Percentiles rank a stretch among this genome's conserved stretches.
Evolutionary conservation across 2,329 filamentous ascomycete species (phyloP).

Genomic region (Chalaropsis thielavioides): DNA sequence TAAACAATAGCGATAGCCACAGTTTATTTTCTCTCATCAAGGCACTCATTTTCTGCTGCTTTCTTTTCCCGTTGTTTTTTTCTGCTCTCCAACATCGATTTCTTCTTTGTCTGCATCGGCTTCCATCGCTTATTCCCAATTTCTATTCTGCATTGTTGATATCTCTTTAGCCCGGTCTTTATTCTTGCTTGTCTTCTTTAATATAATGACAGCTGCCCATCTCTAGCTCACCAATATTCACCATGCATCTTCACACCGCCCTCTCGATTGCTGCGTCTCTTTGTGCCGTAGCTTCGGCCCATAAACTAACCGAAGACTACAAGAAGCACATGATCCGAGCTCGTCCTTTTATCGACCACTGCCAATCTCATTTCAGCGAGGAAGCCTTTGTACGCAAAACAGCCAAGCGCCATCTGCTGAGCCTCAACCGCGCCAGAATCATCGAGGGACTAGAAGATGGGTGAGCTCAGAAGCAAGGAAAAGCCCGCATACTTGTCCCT

Average conservation of each 20-base stretch:
- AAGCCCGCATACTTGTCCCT: not conserved
- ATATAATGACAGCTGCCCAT: not conserved
- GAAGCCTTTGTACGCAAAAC: conserved; percentile 11
- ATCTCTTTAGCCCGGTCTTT: not conserved
- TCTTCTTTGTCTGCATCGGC: not conserved
- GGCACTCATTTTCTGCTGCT: not conserved
- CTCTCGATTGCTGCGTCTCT: conserved; percentile 7
- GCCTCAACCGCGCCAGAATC: not conserved
- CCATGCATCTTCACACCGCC: conserved; percentile 9
- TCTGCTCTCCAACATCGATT: not conserved
- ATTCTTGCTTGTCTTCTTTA: not conserved
- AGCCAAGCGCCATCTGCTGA: conserved; percentile 17
- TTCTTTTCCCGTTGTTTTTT: not conserved
- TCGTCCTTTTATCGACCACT: conserved; percentile 16
- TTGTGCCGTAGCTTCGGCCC: not conserved
- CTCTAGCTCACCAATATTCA: conserved; percentile 6
- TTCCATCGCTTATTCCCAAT: not conserved
- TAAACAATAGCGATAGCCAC: not conserved
- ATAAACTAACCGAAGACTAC: conserved; percentile 9
- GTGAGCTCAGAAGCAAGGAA: conserved; percentile 8
- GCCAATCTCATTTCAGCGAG: conserved; percentile 18
- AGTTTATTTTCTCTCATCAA: not conserved
- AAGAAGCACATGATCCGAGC: conserved; percentile 5
- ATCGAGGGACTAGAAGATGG: conserved; percentile 16
- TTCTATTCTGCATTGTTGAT: not conserved